Percentiles rank a stretch among this genome's conserved stretches.
phyloP scores from a whole-genome alignment of 169 alveolate species.

The Babesia ovis region DNA sequence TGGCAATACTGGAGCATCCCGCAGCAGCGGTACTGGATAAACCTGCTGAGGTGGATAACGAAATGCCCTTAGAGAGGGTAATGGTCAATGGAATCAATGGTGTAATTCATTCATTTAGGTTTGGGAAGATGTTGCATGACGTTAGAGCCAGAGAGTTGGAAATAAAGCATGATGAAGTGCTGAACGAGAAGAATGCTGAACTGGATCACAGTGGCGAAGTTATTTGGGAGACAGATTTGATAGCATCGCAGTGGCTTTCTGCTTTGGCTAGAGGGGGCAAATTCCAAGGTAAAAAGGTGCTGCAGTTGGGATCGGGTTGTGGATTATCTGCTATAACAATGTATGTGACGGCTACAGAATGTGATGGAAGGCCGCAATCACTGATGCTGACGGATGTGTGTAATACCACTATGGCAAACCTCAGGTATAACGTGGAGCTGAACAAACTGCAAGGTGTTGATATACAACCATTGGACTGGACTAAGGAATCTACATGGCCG shows the following conservation, averaged over 20 bases:
- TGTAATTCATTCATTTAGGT: conserved; percentile 2
- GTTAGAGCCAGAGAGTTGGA: conserved; percentile 49
- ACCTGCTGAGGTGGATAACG: not conserved
- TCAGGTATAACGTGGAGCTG: conserved; percentile 61
- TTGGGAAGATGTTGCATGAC: not conserved
- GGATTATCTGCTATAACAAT: conserved; percentile 69
- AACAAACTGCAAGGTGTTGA: conserved; percentile 40
- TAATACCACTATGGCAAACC: conserved; percentile 58
- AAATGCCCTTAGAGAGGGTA: conserved; percentile 7
- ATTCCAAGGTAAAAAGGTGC: conserved; percentile 55
- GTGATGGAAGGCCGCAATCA: not conserved
- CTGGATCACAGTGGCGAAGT: conserved; percentile 71
- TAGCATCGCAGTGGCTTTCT: conserved; percentile 68
- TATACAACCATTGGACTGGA: conserved; percentile 59
- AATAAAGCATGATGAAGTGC: conserved; percentile 25
- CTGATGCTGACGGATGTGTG: conserved; percentile 69
- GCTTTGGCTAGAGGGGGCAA: conserved; percentile 35
- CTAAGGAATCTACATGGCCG: conserved; percentile 40
- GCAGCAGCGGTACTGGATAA: conserved; percentile 41
- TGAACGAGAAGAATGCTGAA: conserved; percentile 40
- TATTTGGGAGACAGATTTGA: conserved; percentile 74
- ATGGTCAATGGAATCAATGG: conserved; percentile 13
- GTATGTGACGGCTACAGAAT: conserved; percentile 29
- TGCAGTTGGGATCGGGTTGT: conserved; percentile 77
- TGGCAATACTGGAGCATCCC: conserved; percentile 73